phyloP scores from a whole-genome alignment of 352 stramenopile genomes.

The Pythium guiyangense region DNA sequence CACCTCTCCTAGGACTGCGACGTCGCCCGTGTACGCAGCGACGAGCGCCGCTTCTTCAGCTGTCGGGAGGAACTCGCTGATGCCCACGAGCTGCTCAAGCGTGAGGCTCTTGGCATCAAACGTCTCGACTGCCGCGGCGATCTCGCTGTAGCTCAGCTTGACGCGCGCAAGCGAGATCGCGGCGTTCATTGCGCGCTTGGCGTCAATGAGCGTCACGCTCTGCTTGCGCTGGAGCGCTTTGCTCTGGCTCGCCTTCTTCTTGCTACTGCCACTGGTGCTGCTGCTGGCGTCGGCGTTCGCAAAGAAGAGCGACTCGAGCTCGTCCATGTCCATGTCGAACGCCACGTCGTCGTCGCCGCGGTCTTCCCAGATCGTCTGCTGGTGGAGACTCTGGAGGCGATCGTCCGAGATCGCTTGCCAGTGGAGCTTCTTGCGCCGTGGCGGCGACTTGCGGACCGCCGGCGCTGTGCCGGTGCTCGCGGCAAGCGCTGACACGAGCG shows the following conservation, averaged over 20 bases:
- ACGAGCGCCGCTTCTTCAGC: conserved; percentile 88
- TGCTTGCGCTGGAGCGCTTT: conserved; percentile 71
- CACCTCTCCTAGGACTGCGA: conserved; percentile 61
- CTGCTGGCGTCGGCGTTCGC: conserved; percentile 39
- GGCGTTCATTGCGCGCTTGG: conserved; percentile 97
- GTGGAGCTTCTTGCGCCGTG: conserved; percentile 81
- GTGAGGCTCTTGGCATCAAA: conserved; percentile 67
- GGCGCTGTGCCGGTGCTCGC: not conserved
- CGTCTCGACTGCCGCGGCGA: conserved; percentile 66
- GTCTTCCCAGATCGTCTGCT: conserved; percentile 81
- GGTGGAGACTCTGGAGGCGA: conserved; percentile 61
- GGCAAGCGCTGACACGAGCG: conserved; percentile 34
- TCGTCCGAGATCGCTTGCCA: conserved; percentile 87
- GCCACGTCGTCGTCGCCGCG: conserved; percentile 60
- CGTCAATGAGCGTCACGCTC: conserved; percentile 91
- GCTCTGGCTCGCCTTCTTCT: conserved; percentile 34
- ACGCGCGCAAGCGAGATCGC: conserved; percentile 95
- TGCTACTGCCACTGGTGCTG: conserved; percentile 21
- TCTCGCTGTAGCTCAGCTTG: conserved; percentile 90
- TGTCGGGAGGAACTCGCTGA: conserved; percentile 94
- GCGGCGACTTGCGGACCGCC: conserved; percentile 19
- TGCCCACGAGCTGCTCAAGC: conserved; percentile 75
- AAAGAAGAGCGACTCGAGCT: conserved; percentile 86
- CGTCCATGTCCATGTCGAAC: conserved; percentile 87
- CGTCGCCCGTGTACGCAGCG: conserved; percentile 70